These are phyloP conservation scores for Pleurotus tuoliensis DNA, from an alignment of 768 basidiomycete species.

Conservation along the genomic window DNA sequence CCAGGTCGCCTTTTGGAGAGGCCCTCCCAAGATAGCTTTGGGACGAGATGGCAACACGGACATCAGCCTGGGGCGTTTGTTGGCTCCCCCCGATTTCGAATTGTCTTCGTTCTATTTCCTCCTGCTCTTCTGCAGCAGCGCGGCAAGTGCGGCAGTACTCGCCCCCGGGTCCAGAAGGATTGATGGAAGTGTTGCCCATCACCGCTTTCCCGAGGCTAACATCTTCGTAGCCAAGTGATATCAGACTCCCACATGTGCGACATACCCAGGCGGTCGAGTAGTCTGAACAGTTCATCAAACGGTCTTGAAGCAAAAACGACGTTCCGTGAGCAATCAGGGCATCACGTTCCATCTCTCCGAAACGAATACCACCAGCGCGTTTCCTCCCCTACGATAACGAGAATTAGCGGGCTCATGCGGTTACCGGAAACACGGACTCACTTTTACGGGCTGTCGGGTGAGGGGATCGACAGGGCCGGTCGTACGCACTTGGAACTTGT, in stretches of 20 bases:
- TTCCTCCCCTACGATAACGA: slow-evolving; percentile 73
- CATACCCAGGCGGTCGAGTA: slow-evolving; percentile 99
- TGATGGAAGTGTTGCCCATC: slow-evolving; percentile 45
- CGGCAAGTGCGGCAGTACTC: slow-evolving; percentile 97
- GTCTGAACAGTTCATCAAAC: slow-evolving; percentile 99
- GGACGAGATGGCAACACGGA: slow-evolving; percentile 64
- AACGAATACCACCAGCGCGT: slow-evolving; percentile 97
- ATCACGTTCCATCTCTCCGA: slow-evolving; percentile 99
- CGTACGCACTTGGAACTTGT: slow-evolving; percentile 99
- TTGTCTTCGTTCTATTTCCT: slow-evolving; percentile 54
- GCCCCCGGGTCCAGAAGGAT: slow-evolving; percentile 70
- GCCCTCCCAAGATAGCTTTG: slow-evolving; percentile 59
- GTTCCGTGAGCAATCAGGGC: slow-evolving; percentile 98
- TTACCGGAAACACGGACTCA: slow-evolving; percentile 25
- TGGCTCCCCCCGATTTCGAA: slow-evolving; percentile 54
- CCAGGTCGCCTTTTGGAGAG: slow-evolving; percentile 77
- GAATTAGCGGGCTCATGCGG: not conserved
- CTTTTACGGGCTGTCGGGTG: slow-evolving; percentile 97
- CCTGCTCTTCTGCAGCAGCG: slow-evolving; percentile 60
- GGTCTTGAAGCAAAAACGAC: slow-evolving; percentile 95
- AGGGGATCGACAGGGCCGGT: slow-evolving; percentile 96
- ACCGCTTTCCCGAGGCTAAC: slow-evolving; percentile 64
- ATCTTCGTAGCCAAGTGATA: slow-evolving; percentile 95
- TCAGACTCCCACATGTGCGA: slow-evolving; percentile 90
- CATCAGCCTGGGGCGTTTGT: slow-evolving; percentile 38